Base-by-base conservation (phyloP, 257 asterid species). In the Solanum paucissectum region DNA sequence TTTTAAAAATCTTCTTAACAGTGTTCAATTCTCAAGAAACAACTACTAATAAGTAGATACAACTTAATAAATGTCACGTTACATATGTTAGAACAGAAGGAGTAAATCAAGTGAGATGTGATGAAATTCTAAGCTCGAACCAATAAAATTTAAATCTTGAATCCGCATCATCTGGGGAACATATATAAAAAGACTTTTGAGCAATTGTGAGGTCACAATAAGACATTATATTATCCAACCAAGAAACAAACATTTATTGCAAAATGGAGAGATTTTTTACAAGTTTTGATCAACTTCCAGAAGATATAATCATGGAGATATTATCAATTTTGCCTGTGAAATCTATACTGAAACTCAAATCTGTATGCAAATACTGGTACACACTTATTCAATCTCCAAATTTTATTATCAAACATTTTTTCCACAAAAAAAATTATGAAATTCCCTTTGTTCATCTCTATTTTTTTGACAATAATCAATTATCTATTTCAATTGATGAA, bases 291-390 rank as follows among this genome's bases (percentile, higher is more conserved):
- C 36, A 88, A 86, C 38, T 91, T 38, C 91, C 91, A 7, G 91
- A 88, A 69, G 94, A 92, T 34, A 77, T 89, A 27, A 74, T 92
- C 46, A 23, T 84, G 71, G 93, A 91, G 52, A 92, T 93, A 52
- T 60, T 92, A n/a, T 60, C 91, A 68, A 87, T 91, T 86, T 86
- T 91, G 87, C 88, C 92, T 4, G 94, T 92, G 81, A 90, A 91
- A 84, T 49, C 88, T 71, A 77, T 93, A 27, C 8, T 85, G 82
- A 91, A 21, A 83, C 90, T 87, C 83, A 93, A 92, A 76, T 88
- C 84, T 37, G 92, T 92, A 16, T 88, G 92, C 94, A 91, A 90
- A 81, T 86, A 62, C 6, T 93, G 95, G 94, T 89, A 86, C 37
- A 4, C 83, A 83, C 91, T 93, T 69, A 90, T 91, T 40, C 89